Percentiles rank a stretch among this genome's conserved stretches.
Conservation (phyloP, 495 filamentous ascomycete genomes). For the Tuber melanosporum region DNA sequence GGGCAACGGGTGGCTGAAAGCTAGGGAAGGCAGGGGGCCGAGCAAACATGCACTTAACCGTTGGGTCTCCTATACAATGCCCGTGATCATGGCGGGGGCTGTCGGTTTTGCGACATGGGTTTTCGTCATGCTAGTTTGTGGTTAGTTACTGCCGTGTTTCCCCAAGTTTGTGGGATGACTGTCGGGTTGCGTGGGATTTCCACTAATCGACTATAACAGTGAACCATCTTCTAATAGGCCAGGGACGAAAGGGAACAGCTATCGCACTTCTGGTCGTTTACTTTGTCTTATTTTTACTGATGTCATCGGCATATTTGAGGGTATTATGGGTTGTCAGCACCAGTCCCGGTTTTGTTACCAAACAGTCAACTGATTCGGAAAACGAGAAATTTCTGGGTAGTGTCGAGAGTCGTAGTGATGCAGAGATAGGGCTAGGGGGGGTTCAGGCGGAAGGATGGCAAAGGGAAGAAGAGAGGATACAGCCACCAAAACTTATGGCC, state of each 20-base stretch:
- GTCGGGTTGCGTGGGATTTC: neutral
- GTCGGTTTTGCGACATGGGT: constrained; percentile 60
- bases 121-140: constrained; percentile 51
- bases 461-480: constrained; percentile 25
- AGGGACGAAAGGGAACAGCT: constrained; percentile 52
- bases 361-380: constrained; percentile 47
- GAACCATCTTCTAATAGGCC: constrained; percentile 26
- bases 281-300: constrained; percentile 59
- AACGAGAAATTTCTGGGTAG: constrained; percentile 37
- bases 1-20: neutral
- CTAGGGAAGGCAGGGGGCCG: constrained; percentile 17
- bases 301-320: constrained; percentile 62
- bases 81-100: constrained; percentile 53
- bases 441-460: constrained; percentile 27
- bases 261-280: constrained; percentile 65
- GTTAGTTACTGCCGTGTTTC: constrained; percentile 21
- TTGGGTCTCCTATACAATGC: constrained; percentile 47
- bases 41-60: constrained; percentile 36
- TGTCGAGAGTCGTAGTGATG: constrained; percentile 18
- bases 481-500: constrained; percentile 44
- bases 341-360: constrained; percentile 64
- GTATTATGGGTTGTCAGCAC: constrained; percentile 57
- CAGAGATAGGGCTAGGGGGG: constrained; percentile 31
- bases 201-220: constrained; percentile 29
- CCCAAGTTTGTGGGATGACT: neutral